Conservation (phyloP, 1,284 basidiomycete genomes). For the Porodaedalea pini region DNA sequence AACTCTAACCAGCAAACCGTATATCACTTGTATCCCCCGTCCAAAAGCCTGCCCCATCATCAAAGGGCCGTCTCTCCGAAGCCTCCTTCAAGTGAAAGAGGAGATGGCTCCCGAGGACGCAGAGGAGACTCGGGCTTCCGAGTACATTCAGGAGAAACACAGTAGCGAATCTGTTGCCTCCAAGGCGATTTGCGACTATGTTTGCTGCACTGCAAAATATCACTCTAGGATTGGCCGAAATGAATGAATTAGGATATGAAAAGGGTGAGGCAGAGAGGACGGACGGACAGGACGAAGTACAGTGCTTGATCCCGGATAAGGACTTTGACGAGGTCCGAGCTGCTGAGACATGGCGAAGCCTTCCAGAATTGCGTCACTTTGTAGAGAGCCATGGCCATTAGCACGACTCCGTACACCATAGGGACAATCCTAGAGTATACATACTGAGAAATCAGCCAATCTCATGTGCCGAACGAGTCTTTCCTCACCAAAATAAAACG, state of each 20-base stretch:
- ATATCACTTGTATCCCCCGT: not conserved
- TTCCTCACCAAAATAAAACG: not conserved
- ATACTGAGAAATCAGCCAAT: too few relatives aligned
- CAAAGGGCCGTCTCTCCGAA: not conserved
- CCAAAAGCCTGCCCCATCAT: not conserved
- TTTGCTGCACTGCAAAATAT: not conserved
- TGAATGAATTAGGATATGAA: not conserved
- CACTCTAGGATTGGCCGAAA: not conserved
- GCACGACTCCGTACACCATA: slow-evolving; percentile 1
- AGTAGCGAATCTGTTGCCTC: not conserved
- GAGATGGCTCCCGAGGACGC: not conserved
- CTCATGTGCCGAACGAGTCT: not conserved
- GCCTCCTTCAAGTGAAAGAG: not conserved
- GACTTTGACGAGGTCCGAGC: slow-evolving; percentile 2
- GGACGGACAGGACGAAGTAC: slow-evolving; percentile 8
- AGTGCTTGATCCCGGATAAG: slow-evolving; percentile 6
- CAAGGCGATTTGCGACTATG: not conserved
- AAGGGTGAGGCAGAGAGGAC: not conserved
- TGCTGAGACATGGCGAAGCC: not conserved
- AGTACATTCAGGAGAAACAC: slow-evolving; percentile 1
- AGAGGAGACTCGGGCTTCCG: slow-evolving; percentile 1
- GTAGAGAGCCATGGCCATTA: slow-evolving; percentile 8
- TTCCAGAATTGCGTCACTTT: not conserved
- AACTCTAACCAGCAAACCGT: not conserved
- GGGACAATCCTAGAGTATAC: slow-evolving; percentile 6